Evolutionary conservation across 768 basidiomycete species (phyloP).

Genomic region (Boletales sp.): DNA sequence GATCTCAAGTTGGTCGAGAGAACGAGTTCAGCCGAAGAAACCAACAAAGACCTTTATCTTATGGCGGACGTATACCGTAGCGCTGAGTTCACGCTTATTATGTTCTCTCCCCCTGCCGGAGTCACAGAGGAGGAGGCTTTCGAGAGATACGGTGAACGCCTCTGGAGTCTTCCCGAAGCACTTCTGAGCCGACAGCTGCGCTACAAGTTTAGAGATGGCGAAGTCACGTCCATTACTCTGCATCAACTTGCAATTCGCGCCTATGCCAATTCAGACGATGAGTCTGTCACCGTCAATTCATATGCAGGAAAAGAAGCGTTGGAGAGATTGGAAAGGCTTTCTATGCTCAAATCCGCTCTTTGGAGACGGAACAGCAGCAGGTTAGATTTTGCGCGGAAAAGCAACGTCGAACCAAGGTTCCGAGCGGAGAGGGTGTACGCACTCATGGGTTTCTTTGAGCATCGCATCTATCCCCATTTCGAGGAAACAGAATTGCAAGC

Average conservation of each 20-base stretch:
- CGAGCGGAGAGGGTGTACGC: conserved; percentile 18
- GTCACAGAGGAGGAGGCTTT: conserved; percentile 6
- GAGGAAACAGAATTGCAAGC: not conserved
- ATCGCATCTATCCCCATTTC: conserved; percentile 6
- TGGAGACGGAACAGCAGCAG: conserved; percentile 17
- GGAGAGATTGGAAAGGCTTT: conserved; percentile 23
- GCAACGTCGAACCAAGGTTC: not conserved
- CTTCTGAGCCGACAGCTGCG: conserved; percentile 19
- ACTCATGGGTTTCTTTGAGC: conserved; percentile 27
- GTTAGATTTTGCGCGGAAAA: not conserved
- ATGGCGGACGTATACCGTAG: conserved; percentile 22
- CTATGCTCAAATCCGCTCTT: conserved; percentile 18
- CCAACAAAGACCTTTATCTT: conserved; percentile 18
- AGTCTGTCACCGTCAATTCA: conserved; percentile 20
- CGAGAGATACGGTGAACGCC: conserved; percentile 17
- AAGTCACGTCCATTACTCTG: too few species aligned
- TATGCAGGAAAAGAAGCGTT: conserved; percentile 18
- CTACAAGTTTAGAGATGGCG: conserved; percentile 8
- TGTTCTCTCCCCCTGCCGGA: conserved; percentile 1
- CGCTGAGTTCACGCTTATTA: conserved; percentile 24
- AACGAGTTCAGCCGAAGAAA: not conserved
- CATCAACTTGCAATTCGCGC: too few species aligned
- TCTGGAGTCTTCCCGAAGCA: conserved; percentile 23
- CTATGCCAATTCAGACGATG: conserved; percentile 10
- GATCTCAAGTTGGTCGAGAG: conserved; percentile 8